These are phyloP conservation scores for Neonectria faginata DNA, from an alignment of 2,329 filamentous ascomycete species.

Conservation along the genomic window DNA sequence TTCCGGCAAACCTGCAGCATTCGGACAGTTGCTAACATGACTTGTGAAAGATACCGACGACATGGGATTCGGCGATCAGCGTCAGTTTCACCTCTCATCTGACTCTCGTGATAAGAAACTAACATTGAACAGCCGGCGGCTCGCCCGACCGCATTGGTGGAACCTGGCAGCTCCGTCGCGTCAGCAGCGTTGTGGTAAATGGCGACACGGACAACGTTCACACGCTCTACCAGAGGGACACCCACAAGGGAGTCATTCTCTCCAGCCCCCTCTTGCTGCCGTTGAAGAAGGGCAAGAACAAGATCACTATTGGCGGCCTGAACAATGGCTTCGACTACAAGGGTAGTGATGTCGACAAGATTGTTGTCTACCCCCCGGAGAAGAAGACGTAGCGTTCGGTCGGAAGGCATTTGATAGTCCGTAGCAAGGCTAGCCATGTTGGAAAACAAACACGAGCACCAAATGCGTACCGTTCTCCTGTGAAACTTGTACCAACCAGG, in stretches of 20 bases:
- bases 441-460: too few relatives aligned
- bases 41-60: slow-evolving; percentile 62
- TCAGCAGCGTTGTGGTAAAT: slow-evolving; percentile 71
- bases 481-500: too few relatives aligned
- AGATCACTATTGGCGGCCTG: slow-evolving; percentile 68
- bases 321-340: slow-evolving; percentile 67
- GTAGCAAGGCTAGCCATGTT: too few relatives aligned
- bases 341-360: slow-evolving; percentile 68
- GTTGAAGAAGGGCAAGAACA: slow-evolving; percentile 65
- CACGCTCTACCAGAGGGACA: slow-evolving; percentile 64
- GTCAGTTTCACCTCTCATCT: slow-evolving; percentile 38
- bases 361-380: slow-evolving; percentile 71
- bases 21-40: not conserved
- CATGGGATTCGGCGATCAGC: slow-evolving; percentile 69
- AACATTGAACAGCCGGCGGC: slow-evolving; percentile 55
- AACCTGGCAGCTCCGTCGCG: slow-evolving; percentile 68
- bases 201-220: slow-evolving; percentile 58
- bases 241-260: slow-evolving; percentile 68
- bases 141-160: slow-evolving; percentile 70
- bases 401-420: not conserved
- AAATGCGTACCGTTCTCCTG: too few relatives aligned
- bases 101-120: not conserved
- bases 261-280: slow-evolving; percentile 67
- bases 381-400: slow-evolving; percentile 29
- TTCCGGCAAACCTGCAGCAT: too few relatives aligned